A percentile compares a stretch with the other conserved stretches of the same genome.
Conservation (phyloP, 257 asterid genomes). For the Penstemon barbatus region DNA sequence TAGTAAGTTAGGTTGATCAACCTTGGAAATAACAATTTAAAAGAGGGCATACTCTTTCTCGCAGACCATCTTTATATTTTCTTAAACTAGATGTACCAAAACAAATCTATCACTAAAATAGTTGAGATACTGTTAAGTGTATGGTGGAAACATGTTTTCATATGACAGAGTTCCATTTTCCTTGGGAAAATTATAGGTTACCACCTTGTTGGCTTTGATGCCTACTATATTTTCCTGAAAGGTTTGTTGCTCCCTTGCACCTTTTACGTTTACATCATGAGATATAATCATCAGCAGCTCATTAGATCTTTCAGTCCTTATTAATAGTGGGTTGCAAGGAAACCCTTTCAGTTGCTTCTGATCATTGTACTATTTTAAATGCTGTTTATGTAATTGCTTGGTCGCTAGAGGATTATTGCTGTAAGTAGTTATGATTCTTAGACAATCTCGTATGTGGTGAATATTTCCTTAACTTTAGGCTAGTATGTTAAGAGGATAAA, state of each 20-base stretch:
- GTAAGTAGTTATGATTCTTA: not conserved
- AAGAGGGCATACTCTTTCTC: not conserved
- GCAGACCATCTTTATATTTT: not conserved
- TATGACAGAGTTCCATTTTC: not conserved
- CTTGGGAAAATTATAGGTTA: not conserved
- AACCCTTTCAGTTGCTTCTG: slow-evolving; percentile 2
- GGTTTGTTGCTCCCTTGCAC: slow-evolving; percentile 17
- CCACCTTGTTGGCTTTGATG: not conserved
- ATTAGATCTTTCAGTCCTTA: slow-evolving; percentile 8
- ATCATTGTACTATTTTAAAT: slow-evolving; percentile 1
- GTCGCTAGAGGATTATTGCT: slow-evolving; percentile 2
- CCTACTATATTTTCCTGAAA: slow-evolving; percentile 4
- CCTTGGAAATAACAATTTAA: not conserved
- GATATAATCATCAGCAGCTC: not conserved
- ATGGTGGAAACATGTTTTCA: not conserved
- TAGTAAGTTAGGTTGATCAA: not conserved
- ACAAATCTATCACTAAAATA: too few species aligned
- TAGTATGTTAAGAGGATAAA: slow-evolving; percentile 11
- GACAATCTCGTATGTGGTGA: not conserved
- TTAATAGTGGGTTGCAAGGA: slow-evolving; percentile 1
- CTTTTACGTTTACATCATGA: too few species aligned
- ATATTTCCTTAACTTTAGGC: not conserved
- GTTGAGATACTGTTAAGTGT: not conserved
- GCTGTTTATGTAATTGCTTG: not conserved
- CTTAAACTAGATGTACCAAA: not conserved